Evolutionary conservation across 306 rosid species (phyloP).

Genomic region (Lathyrus oleraceus): DNA sequence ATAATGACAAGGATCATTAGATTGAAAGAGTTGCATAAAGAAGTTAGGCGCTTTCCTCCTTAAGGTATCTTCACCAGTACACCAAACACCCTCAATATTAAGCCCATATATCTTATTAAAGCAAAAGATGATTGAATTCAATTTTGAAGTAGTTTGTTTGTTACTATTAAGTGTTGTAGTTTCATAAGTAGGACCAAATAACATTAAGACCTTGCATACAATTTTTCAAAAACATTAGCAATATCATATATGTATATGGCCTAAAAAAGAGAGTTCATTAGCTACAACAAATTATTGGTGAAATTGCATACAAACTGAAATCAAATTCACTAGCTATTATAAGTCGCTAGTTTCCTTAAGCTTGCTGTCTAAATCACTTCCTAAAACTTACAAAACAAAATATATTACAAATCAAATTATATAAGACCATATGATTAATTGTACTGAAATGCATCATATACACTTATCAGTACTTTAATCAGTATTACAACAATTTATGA

Average conservation of each 20-base stretch:
- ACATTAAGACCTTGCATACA: too few species aligned
- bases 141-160: too few species aligned
- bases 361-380: not conserved
- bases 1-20: too few species aligned
- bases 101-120: too few species aligned
- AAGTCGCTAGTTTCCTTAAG: not conserved
- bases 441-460: conserved; percentile 37
- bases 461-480: not conserved
- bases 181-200: too few species aligned
- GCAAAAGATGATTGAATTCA: too few species aligned
- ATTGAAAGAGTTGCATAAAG: too few species aligned
- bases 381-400: conserved; percentile 30
- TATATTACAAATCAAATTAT: conserved; percentile 32
- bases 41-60: too few species aligned
- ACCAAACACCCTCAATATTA: too few species aligned
- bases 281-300: not conserved
- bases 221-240: too few species aligned
- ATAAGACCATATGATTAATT: conserved; percentile 41
- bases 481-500: not conserved
- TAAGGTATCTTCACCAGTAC: too few species aligned
- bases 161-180: too few species aligned
- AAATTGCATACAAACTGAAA: not conserved
- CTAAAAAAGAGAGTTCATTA: not conserved
- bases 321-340: conserved; percentile 3
- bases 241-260: not conserved